These are phyloP conservation scores for Flagelloscypha sp. DNA, from an alignment of 768 basidiomycete species.

Conservation along the genomic window DNA sequence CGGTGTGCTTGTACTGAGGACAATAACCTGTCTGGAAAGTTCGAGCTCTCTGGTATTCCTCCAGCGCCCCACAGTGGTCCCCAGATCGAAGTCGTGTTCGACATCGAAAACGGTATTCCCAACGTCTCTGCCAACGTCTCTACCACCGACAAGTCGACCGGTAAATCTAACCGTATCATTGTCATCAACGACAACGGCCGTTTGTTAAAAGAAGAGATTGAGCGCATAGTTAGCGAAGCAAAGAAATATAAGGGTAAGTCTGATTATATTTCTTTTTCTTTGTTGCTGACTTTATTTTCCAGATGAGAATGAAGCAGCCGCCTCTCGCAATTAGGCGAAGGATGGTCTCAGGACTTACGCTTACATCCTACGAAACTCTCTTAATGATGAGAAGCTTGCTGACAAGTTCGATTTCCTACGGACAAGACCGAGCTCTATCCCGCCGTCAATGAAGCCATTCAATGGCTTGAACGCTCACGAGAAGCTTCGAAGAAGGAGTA, in stretches of 20 bases:
- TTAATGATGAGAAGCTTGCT: too few relatives aligned
- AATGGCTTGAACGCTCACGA: too few relatives aligned
- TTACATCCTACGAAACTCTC: constrained; percentile 54
- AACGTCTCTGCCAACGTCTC: too few relatives aligned
- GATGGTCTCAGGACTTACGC: constrained; percentile 57
- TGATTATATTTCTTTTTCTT: constrained; percentile 5
- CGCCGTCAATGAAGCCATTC: constrained; percentile 38
- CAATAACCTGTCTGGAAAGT: too few relatives aligned
- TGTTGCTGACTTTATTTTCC: constrained; percentile 13
- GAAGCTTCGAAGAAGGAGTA: too few relatives aligned
- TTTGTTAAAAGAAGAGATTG: constrained; percentile 53
- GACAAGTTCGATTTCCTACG: too few relatives aligned
- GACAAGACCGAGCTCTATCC: too few relatives aligned
- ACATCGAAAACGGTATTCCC: too few relatives aligned
- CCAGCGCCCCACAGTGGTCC: too few relatives aligned
- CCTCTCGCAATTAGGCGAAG: constrained; percentile 42
- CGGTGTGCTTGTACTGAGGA: too few relatives aligned
- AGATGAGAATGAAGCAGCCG: constrained; percentile 42
- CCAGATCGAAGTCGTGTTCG: too few relatives aligned
- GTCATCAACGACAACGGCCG: constrained; percentile 57
- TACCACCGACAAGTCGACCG: constrained; percentile 58
- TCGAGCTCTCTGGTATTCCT: too few relatives aligned
- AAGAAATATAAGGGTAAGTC: constrained; percentile 33
- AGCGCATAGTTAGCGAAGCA: constrained; percentile 47
- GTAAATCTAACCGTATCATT: constrained; percentile 48